A percentile compares a stretch with the other conserved stretches of the same genome.
phyloP scores from a whole-genome alignment of 192 early-diverging fungal species.

The Coemansia sp. region DNA sequence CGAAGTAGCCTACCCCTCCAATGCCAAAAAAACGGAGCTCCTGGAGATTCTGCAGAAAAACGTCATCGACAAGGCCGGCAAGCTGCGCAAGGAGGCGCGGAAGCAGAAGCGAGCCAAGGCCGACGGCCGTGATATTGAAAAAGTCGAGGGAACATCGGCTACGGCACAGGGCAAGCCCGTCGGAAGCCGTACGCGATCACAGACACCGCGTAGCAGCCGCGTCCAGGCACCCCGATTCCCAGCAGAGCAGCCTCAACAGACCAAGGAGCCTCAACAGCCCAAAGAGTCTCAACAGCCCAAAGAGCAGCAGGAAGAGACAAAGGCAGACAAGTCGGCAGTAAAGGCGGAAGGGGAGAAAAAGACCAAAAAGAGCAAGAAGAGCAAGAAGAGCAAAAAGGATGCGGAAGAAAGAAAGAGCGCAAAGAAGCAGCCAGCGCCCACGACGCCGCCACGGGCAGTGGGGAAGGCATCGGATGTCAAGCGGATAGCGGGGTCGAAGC shows the following conservation, averaged over 20 bases:
- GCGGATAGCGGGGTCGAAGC: conserved; percentile 22
- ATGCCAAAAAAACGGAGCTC: conserved; percentile 48
- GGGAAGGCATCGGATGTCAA: conserved; percentile 14
- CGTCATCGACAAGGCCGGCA: conserved; percentile 23
- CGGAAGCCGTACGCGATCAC: conserved; percentile 18
- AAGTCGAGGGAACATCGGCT: conserved; percentile 15
- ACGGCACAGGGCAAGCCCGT: not conserved
- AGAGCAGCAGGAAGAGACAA: not conserved
- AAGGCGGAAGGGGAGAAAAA: not conserved
- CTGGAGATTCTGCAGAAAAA: conserved; percentile 19
- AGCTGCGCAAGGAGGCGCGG: conserved; percentile 43
- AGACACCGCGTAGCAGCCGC: conserved; percentile 14
- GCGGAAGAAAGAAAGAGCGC: not conserved
- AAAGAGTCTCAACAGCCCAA: not conserved
- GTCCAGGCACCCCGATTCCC: not conserved
- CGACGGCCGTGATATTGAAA: conserved; percentile 41
- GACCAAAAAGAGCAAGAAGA: conserved; percentile 6
- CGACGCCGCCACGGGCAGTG: conserved; percentile 4
- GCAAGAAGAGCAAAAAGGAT: not conserved
- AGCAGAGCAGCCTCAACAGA: not conserved
- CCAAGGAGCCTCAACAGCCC: too few relatives aligned
- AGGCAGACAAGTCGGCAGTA: not conserved
- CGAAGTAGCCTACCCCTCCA: conserved; percentile 33
- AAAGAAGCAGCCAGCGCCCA: not conserved
- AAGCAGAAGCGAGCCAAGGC: conserved; percentile 17